These are phyloP conservation scores for Nitzschia palea DNA, from an alignment of 108 stramenopile species.

Conservation along the genomic window DNA sequence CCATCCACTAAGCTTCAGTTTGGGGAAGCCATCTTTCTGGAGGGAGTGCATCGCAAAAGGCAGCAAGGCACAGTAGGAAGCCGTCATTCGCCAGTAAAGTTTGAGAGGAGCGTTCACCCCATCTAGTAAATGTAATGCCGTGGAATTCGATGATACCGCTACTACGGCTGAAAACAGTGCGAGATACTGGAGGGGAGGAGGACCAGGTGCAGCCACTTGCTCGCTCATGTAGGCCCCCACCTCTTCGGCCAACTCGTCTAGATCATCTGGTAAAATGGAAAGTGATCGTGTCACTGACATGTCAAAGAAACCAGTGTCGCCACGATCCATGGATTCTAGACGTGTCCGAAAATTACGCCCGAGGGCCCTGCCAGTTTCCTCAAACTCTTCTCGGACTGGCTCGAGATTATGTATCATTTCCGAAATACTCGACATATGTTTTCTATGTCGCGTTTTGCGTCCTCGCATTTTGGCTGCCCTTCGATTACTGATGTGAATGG, in stretches of 20 bases:
- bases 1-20: constrained; percentile 40
- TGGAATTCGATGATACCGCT: constrained; percentile 47
- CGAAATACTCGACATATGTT: constrained; percentile 10
- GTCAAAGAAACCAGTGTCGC: constrained; percentile 29
- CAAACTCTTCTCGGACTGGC: constrained; percentile 13
- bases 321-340: constrained; percentile 19
- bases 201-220: background rate
- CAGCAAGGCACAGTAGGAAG: constrained; percentile 28
- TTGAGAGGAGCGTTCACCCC: constrained; percentile 50
- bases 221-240: background rate
- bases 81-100: constrained; percentile 54
- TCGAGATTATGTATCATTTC: constrained; percentile 8
- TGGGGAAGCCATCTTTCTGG: constrained; percentile 35
- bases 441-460: background rate
- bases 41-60: constrained; percentile 30
- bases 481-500: background rate
- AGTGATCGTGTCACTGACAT: constrained; percentile 29
- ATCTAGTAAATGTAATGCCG: constrained; percentile 42
- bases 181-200: constrained; percentile 31
- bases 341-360: background rate
- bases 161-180: constrained; percentile 42
- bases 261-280: constrained; percentile 32
- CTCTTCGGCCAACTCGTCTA: constrained; percentile 22
- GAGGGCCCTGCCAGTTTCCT: background rate
- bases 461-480: background rate